Conservation (phyloP, 148 eudicot species). For the Arctostaphylos glauca region DNA sequence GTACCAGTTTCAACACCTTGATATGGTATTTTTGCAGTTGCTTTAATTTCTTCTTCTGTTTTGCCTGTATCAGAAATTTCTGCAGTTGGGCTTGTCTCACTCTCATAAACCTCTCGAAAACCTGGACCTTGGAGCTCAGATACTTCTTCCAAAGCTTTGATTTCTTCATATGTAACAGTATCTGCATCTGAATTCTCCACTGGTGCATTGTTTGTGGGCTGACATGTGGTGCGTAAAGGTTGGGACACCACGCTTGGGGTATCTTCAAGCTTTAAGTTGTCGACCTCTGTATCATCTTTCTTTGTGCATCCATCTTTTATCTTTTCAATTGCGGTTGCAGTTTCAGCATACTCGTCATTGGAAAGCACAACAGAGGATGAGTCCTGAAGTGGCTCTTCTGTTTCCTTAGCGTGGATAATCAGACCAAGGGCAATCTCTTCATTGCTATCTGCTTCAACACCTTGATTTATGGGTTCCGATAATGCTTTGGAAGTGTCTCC, state of each 20-base stretch:
- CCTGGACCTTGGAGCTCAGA: not conserved
- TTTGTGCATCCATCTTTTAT: conserved; percentile 3
- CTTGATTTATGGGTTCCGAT: not conserved
- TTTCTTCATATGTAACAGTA: not conserved
- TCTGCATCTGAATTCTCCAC: conserved; percentile 10
- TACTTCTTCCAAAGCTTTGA: not conserved
- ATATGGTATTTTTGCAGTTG: not conserved
- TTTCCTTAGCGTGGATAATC: not conserved
- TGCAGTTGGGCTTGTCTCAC: conserved; percentile 1
- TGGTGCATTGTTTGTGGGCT: not conserved
- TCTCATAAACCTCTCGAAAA: conserved; percentile 16
- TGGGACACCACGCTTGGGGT: not conserved
- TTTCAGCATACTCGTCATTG: not conserved
- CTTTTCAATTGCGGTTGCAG: not conserved
- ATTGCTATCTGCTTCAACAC: not conserved
- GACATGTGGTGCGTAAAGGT: not conserved
- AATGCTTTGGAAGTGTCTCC: not conserved
- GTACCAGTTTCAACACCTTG: conserved; percentile 4
- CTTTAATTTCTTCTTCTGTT: not conserved
- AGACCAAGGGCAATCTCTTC: not conserved
- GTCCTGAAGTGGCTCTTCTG: conserved; percentile 12
- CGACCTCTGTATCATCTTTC: not conserved
- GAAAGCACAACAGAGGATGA: not conserved
- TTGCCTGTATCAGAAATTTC: conserved; percentile 9
- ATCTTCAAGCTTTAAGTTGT: not conserved